These are phyloP conservation scores for Venustampulla echinocandica DNA, from an alignment of 495 filamentous ascomycete species.

Conservation along the genomic window DNA sequence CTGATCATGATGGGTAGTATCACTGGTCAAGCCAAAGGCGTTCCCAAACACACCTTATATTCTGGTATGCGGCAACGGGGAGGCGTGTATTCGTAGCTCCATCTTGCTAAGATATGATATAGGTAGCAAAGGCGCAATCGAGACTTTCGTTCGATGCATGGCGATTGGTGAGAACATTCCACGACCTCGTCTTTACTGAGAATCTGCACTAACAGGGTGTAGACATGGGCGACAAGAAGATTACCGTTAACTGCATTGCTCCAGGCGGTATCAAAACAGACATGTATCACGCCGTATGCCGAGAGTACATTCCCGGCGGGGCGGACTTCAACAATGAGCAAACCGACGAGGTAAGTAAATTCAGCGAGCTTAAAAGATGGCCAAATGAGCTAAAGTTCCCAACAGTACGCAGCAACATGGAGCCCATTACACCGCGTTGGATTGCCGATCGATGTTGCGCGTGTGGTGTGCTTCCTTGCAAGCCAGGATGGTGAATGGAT, in stretches of 20 bases:
- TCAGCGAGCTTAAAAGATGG: background rate
- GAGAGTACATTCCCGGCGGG: constrained; percentile 53
- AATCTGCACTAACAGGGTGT: constrained; percentile 37
- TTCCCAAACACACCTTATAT: constrained; percentile 66
- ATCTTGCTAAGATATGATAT: no score
- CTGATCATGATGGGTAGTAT: constrained; percentile 60
- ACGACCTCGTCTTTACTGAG: background rate
- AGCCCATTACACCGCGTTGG: constrained; percentile 47
- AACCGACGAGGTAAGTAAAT: constrained; percentile 30
- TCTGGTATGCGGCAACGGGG: no score
- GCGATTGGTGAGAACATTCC: constrained; percentile 11
- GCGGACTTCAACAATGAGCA: constrained; percentile 33
- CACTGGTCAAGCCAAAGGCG: constrained; percentile 55
- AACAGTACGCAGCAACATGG: constrained; percentile 15
- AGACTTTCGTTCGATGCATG: constrained; percentile 59
- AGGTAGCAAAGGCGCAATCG: constrained; percentile 74
- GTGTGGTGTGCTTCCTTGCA: constrained; percentile 36
- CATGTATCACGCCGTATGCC: constrained; percentile 62
- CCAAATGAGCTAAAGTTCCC: background rate
- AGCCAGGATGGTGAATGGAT: constrained; percentile 54
- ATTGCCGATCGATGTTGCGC: constrained; percentile 47
- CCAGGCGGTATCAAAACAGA: constrained; percentile 77
- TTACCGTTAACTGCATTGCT: constrained; percentile 68
- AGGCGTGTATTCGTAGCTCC: no score
- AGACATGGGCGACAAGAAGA: constrained; percentile 63